Evolutionary conservation across 176 grass and related monocot genomes (phyloP), one percentile per base, ranked within the genome.

Genomic region (Aegilops sharonensis): DNA sequence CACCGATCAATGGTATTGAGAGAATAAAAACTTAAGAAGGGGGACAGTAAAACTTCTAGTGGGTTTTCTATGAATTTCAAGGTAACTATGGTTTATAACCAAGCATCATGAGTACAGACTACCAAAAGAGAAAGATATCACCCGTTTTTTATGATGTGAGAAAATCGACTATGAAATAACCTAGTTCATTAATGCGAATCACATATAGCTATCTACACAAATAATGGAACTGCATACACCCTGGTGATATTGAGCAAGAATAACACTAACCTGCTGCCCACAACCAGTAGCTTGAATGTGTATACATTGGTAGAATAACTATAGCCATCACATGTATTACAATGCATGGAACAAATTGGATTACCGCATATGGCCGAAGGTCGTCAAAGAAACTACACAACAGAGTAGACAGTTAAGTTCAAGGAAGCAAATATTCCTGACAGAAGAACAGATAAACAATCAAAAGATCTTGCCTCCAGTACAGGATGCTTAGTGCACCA

Each of bases 401-500:
- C 9, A 79, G 56, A n/a, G 2, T n/a, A 65, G 77, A 64, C 48
- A 31, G 6, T 23, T 11, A 68, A 6, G 27, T 56, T 11, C 8
- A 77, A 70, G 32, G 23, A 75, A 7, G 24, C 0, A 68, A 48
- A 85, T 29, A 31, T 63, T 70, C 17, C 37, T 3, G 24, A 40
- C 3, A 20, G n/a, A 72, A 35, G 4, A 3, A 60, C 5, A 66
- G 45, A 57, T 43, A 64, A 86, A 65, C 8, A 84, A 3, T 25
- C 31, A 11, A 3, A 72, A 56, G 61, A 84, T 64, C 90, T 91
- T 95, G 69, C 93, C 93, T 98, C 96, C 96, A 98, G 56, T 98
- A 98, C 37, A 98, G 61, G 84, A 98, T 98, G 81, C 93, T 98
- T n/a, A 98, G 83, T 70, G 90, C 89, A 82, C 96, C 96, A n/a